phyloP scores from a whole-genome alignment of 2,329 filamentous ascomycete species.

The Teratosphaeria zuluensis region DNA sequence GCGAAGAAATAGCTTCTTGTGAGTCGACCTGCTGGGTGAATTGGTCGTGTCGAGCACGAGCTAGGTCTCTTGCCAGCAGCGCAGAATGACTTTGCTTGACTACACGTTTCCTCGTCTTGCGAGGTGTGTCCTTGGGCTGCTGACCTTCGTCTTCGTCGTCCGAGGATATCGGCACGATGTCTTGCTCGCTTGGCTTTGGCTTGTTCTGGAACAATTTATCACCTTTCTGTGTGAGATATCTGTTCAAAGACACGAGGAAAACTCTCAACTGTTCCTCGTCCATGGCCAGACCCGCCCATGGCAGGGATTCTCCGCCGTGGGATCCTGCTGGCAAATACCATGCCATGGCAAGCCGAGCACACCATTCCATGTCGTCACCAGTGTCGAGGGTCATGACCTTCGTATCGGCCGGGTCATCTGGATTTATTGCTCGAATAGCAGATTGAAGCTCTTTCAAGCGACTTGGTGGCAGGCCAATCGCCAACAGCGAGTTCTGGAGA shows the following conservation, averaged over 20 bases:
- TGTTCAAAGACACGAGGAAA: conserved; percentile 4
- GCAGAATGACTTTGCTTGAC: conserved; percentile 8
- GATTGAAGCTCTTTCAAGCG: background rate
- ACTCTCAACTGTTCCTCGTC: conserved; percentile 1
- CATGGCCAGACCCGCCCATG: background rate
- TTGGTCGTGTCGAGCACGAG: conserved; percentile 10
- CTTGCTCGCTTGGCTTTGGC: background rate
- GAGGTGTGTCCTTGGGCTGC: conserved; percentile 4
- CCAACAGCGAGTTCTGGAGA: conserved; percentile 3
- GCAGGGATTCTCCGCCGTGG: background rate
- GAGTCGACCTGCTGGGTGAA: conserved; percentile 9
- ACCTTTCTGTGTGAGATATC: conserved; percentile 6
- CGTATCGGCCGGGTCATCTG: background rate
- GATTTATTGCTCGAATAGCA: background rate
- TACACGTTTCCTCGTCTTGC: conserved; percentile 13
- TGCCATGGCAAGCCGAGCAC: conserved; percentile 1
- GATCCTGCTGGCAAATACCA: background rate
- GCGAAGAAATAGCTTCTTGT: conserved; percentile 11
- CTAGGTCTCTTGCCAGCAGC: conserved; percentile 10
- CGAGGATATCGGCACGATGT: background rate
- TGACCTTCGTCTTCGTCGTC: conserved; percentile 1
- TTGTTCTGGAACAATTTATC: conserved; percentile 9
- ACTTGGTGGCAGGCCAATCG: background rate
- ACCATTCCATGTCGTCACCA: background rate
- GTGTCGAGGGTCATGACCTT: background rate